Evolutionary conservation across 2,329 filamentous ascomycete genomes (phyloP).

Genomic region (Scleromitrula shiraiana): DNA sequence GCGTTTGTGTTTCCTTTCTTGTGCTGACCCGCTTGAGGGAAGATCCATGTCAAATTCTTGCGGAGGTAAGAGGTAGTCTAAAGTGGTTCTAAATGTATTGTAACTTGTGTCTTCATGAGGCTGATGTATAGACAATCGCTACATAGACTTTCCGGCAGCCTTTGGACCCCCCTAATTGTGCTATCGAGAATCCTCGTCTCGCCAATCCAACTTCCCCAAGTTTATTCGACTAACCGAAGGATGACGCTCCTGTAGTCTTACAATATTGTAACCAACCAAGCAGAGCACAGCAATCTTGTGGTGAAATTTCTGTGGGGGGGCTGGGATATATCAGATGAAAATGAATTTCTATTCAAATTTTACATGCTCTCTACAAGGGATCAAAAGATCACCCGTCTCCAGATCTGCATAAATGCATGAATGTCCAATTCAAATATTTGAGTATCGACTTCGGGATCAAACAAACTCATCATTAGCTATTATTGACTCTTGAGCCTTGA

Average conservation of each 20-base stretch:
- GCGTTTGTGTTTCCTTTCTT: constrained; percentile 2
- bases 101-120: not conserved
- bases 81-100: not conserved
- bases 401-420: not conserved
- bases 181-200: not conserved
- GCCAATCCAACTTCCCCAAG: not conserved
- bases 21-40: not conserved
- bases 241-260: not conserved
- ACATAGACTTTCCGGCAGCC: constrained; percentile 3
- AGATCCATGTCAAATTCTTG: not conserved
- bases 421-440: no score
- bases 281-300: not conserved
- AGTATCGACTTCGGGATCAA: no score
- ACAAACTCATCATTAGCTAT: not conserved
- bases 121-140: not conserved
- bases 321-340: constrained; percentile 7
- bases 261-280: constrained; percentile 2
- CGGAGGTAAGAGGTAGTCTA: not conserved
- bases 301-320: constrained; percentile 2
- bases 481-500: no score
- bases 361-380: not conserved
- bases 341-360: not conserved
- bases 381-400: no score
- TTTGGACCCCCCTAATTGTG: no score
- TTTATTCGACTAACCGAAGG: constrained; percentile 2